Evolutionary conservation across 768 basidiomycete genomes (phyloP).

Genomic region (Cystoderma amianthinum): DNA sequence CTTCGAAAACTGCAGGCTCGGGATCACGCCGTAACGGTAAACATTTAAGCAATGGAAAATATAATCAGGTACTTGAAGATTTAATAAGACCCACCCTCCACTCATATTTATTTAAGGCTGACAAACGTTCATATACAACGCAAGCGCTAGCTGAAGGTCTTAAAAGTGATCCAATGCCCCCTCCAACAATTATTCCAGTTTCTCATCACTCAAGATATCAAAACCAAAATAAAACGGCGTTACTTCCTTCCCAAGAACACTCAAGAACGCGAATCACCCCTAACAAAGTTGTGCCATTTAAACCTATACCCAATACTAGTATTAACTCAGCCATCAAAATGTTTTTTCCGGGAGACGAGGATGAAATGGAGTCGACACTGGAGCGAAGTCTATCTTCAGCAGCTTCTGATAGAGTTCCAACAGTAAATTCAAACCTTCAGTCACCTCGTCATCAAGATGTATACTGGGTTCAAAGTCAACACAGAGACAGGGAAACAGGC

Average conservation of each 20-base stretch:
- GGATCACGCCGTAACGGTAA: constrained; percentile 25
- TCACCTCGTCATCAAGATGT: not conserved
- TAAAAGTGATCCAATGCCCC: constrained; percentile 18
- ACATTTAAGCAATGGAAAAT: not conserved
- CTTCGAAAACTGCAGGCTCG: constrained; percentile 5
- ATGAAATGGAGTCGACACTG: constrained; percentile 43
- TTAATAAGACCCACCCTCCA: no score
- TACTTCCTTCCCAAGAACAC: not conserved
- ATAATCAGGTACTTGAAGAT: not conserved
- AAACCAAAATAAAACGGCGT: not conserved
- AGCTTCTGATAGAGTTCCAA: not conserved
- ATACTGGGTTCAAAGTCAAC: no score
- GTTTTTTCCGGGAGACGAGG: constrained; percentile 83
- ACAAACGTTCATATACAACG: no score
- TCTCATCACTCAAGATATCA: not conserved
- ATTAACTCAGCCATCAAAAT: constrained; percentile 54
- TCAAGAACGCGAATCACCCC: not conserved
- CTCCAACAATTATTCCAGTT: constrained; percentile 8
- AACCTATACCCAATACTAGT: constrained; percentile 52
- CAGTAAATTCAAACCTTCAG: not conserved
- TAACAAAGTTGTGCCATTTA: constrained; percentile 40
- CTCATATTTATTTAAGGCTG: no score
- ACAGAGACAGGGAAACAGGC: no score
- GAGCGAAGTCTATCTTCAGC: constrained; percentile 5
- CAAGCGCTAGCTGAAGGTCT: no score